Evolutionary conservation across 331 rosid genomes (phyloP), one percentile per base, ranked within the genome.

Genomic region (Erythrophleum ivorense): DNA sequence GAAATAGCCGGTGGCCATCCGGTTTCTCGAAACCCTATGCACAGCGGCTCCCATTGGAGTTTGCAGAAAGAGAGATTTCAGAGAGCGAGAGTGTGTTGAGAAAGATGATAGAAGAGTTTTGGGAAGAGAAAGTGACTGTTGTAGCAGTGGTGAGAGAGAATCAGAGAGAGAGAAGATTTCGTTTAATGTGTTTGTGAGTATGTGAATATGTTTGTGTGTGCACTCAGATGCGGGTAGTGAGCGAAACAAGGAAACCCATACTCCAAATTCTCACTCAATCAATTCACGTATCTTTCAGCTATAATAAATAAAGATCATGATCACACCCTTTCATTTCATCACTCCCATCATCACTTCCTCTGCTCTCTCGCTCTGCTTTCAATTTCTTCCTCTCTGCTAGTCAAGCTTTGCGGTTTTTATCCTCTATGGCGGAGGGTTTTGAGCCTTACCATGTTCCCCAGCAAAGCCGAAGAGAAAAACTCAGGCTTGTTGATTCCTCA

Each of bases 381-480:
- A 31, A 12, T 72, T 34, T 3, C 76, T 77, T 53, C 69, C 38
- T 40, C n/a, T 49, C 75, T 24, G 29, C 29, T 24, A 24, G 29
- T 57, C 9, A 7, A n/a, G 40, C 40, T 83, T 78, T 52, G 24
- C 36, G 43, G 10, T 10, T 50, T 40, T 54, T 8, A 9, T 34
- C 12, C 1, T 16, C 62, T 68, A 94, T 94, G 98, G 97, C 90
- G 71, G 98, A 92, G 78, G 89, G 93, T 73, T 92, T 88, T 76
- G 97, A 94, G 85, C 85, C 88, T 45, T 91, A 88, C 84, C 98
- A 94, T 85, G 97, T 91, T 34, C 98, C 98, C 5, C 98, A 92
- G 68, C 98, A 94, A 77, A 94, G 98, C 81, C 85, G 98, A 78
- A 88, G 98, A 80, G 97, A 92, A 71, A 94, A 94, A 88, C 97